Evolutionary conservation across 768 basidiomycete genomes (phyloP).

Genomic region (Astraeus odoratus): DNA sequence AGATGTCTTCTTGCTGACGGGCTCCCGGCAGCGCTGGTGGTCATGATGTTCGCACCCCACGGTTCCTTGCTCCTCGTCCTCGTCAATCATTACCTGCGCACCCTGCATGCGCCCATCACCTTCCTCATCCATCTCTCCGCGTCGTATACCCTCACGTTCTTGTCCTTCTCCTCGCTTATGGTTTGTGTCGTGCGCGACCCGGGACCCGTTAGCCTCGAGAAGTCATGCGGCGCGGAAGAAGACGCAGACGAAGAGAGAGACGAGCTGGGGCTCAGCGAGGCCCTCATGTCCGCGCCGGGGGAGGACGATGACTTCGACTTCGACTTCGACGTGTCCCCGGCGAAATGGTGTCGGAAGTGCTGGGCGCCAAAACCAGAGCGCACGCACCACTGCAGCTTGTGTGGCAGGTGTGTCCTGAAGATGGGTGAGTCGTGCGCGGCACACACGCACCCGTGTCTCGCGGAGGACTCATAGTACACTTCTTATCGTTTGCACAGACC

Average conservation of each 20-base stretch:
- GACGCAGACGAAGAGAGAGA: conserved; percentile 26
- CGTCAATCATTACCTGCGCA: conserved; percentile 57
- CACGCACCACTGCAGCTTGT: conserved; percentile 70
- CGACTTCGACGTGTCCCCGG: conserved; percentile 39
- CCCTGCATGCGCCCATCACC: conserved; percentile 37
- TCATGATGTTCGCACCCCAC: conserved; percentile 63
- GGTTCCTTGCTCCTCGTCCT: conserved; percentile 67
- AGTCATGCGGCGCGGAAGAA: conserved; percentile 19
- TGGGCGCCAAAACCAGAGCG: conserved; percentile 76
- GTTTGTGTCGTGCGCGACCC: conserved; percentile 70
- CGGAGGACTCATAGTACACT: neutral
- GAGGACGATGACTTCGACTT: conserved; percentile 47
- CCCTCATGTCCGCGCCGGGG: conserved; percentile 41
- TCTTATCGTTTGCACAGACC: conserved; percentile 45
- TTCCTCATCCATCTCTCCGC: conserved; percentile 51
- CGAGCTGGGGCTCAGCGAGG: conserved; percentile 50
- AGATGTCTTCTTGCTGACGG: too few species aligned
- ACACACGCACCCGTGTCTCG: neutral
- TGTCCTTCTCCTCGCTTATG: conserved; percentile 67
- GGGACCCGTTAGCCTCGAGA: conserved; percentile 42
- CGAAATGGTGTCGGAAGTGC: conserved; percentile 74
- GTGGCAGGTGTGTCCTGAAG: conserved; percentile 75
- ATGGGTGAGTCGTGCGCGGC: conserved; percentile 59
- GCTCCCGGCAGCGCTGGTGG: too few species aligned
- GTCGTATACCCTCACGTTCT: conserved; percentile 60